phyloP scores from a whole-genome alignment of 2,329 filamentous ascomycete genomes.

The Ascochyta rabiei region DNA sequence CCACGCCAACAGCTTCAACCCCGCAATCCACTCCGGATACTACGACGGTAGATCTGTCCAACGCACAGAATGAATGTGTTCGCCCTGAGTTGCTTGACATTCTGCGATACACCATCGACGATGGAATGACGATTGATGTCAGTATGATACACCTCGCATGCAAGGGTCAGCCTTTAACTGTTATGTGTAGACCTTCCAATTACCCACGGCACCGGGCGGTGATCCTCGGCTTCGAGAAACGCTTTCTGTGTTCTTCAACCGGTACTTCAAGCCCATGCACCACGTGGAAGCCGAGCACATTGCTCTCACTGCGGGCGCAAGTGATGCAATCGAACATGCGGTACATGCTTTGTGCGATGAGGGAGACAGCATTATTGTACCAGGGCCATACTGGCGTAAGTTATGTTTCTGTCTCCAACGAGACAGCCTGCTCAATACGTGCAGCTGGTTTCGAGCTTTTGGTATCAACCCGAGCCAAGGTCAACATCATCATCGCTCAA shows the following conservation, averaged over 20 bases:
- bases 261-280: neutral
- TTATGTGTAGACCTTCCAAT: neutral
- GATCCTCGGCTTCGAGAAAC: neutral
- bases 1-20: neutral
- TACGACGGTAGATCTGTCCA: neutral
- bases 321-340: neutral
- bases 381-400: neutral
- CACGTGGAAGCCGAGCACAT: neutral
- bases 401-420: neutral
- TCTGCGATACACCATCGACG: neutral
- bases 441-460: neutral
- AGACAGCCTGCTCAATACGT: neutral
- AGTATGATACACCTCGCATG: neutral
- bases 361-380: neutral
- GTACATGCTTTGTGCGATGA: neutral
- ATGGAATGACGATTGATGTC: neutral
- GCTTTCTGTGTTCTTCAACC: neutral
- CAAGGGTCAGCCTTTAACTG: neutral
- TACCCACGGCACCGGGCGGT: neutral
- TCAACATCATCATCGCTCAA: neutral
- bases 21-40: neutral
- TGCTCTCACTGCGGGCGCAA: neutral
- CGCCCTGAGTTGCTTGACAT: neutral
- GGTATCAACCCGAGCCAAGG: neutral
- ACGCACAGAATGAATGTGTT: neutral